Evolutionary conservation across 2,329 filamentous ascomycete genomes (phyloP).

Genomic region (Fonsecaea nubica): DNA sequence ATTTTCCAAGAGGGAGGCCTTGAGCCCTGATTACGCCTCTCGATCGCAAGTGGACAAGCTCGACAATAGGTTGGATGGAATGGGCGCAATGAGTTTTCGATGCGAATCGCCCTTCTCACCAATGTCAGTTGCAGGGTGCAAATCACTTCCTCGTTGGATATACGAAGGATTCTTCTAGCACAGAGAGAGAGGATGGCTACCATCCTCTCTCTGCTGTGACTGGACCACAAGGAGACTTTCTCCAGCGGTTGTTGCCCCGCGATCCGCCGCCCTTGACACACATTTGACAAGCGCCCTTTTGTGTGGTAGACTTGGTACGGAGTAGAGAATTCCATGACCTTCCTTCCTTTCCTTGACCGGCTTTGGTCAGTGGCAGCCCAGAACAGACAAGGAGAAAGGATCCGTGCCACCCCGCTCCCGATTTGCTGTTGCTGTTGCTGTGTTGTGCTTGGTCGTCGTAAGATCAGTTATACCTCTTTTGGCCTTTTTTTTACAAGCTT

Average conservation of each 20-base stretch:
- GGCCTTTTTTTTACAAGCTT: not conserved
- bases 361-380: not conserved
- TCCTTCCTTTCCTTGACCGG: not conserved
- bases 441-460: not conserved
- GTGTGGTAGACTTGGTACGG: too few species aligned
- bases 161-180: not conserved
- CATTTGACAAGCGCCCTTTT: not conserved
- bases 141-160: slow-evolving; percentile 4
- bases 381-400: not conserved
- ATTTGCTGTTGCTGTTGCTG: not conserved
- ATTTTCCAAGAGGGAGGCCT: not conserved
- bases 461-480: not conserved
- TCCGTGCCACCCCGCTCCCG: not conserved
- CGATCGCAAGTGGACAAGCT: not conserved
- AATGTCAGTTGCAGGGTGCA: not conserved
- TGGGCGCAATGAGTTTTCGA: not conserved
- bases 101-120: not conserved
- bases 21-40: not conserved
- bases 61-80: too few species aligned
- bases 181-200: not conserved
- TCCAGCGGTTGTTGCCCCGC: slow-evolving; percentile 4
- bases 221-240: slow-evolving; percentile 3
- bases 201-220: not conserved
- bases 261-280: not conserved
- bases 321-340: not conserved